Conservation (phyloP, 1,139 yeast genomes). For the Yamadazyma diddensiae region DNA sequence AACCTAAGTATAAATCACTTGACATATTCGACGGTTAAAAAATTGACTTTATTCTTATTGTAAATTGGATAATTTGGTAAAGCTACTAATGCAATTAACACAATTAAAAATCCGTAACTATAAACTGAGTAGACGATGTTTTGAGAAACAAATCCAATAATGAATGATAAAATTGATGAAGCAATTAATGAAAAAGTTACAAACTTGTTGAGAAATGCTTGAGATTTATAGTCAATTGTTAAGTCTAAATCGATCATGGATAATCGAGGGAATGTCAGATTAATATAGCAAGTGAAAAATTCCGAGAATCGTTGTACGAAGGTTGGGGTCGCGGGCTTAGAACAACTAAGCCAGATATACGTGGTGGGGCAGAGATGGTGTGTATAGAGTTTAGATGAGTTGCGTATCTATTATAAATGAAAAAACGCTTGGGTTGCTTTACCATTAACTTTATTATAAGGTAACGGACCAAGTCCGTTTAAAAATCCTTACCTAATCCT, state of each 20-base stretch:
- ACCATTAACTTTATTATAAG: too few relatives aligned
- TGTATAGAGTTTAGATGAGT: too few relatives aligned
- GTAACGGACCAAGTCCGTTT: too few relatives aligned
- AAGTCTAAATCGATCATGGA: constrained; percentile 41
- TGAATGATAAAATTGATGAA: constrained; percentile 32
- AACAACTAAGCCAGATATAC: too few relatives aligned
- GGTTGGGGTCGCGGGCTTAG: neutral
- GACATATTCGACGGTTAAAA: constrained; percentile 33
- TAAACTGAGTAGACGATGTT: constrained; percentile 34
- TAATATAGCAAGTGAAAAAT: too few relatives aligned
- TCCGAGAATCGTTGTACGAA: constrained; percentile 4
- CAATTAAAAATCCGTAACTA: constrained; percentile 33
- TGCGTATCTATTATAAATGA: too few relatives aligned
- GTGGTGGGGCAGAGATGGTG: constrained; percentile 1
- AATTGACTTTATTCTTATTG: constrained; percentile 43
- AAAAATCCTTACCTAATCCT: too few relatives aligned
- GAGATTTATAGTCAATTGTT: constrained; percentile 64
- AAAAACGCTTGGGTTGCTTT: too few relatives aligned
- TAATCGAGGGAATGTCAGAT: too few relatives aligned
- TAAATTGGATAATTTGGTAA: constrained; percentile 59
- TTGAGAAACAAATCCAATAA: constrained; percentile 46
- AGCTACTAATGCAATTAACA: constrained; percentile 35
- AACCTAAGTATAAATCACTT: constrained; percentile 52
- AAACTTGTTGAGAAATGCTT: constrained; percentile 36
- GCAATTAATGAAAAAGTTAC: constrained; percentile 18